Conservation (phyloP, 2,329 filamentous ascomycete genomes). For the Tolypocladium pustulatum region DNA sequence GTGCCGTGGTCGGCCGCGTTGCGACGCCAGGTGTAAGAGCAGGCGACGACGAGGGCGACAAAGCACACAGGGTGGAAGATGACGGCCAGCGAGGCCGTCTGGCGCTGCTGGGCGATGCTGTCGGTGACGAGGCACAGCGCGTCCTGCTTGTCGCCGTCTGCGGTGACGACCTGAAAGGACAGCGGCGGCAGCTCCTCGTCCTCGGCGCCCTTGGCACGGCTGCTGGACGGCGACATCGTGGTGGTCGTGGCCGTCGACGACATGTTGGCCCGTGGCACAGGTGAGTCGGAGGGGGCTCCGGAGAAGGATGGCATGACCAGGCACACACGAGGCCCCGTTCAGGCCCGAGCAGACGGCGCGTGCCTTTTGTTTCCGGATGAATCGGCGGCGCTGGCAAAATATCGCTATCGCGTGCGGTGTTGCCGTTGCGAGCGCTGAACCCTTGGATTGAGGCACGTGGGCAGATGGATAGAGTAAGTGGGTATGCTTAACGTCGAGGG, state of each 20-base stretch:
- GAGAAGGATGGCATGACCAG: not conserved
- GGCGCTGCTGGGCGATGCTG: constrained; percentile 72
- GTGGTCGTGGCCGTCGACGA: not conserved
- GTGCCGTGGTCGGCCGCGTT: constrained; percentile 40
- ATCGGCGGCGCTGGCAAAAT: not conserved
- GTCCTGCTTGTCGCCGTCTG: constrained; percentile 48
- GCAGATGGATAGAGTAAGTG: not conserved
- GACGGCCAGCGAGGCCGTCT: constrained; percentile 52
- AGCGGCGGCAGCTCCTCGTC: constrained; percentile 44
- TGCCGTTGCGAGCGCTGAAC: not conserved
- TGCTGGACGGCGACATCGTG: not conserved
- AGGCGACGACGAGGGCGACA: constrained; percentile 29
- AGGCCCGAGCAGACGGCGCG: not conserved
- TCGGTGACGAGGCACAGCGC: constrained; percentile 68
- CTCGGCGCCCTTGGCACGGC: not conserved
- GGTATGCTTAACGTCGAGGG: not conserved
- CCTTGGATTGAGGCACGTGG: constrained; percentile 1
- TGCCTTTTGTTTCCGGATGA: not conserved
- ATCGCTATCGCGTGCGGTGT: not conserved
- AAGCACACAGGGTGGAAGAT: constrained; percentile 50
- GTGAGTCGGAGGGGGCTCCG: not conserved
- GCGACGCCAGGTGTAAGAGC: constrained; percentile 28
- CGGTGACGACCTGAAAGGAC: constrained; percentile 42
- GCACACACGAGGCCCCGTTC: not conserved
- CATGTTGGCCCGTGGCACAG: not conserved